phyloP scores from a whole-genome alignment of 2,329 filamentous ascomycete genomes.

The Phialophora macrospora region DNA sequence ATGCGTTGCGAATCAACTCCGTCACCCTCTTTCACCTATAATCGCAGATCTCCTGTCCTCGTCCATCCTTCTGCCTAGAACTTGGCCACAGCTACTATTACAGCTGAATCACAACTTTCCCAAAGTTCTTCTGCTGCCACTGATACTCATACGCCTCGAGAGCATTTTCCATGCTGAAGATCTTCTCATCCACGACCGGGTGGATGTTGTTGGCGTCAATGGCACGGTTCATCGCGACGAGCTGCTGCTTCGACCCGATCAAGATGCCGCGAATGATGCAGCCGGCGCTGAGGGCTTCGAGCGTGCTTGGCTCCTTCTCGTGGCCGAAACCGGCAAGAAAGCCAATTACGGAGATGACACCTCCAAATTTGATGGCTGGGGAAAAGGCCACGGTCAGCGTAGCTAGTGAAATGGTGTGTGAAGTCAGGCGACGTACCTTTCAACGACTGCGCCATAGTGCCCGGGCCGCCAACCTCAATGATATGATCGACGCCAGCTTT shows the following conservation, averaged over 20 bases:
- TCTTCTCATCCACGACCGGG: slow-evolving; percentile 63
- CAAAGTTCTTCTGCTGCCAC: slow-evolving; percentile 60
- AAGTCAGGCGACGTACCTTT: slow-evolving; percentile 38
- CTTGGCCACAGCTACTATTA: neutral
- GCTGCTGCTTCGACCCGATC: slow-evolving; percentile 61
- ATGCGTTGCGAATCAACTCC: neutral
- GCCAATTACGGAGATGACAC: slow-evolving; percentile 58
- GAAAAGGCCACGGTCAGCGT: neutral
- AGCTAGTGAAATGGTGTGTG: neutral
- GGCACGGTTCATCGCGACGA: slow-evolving; percentile 64
- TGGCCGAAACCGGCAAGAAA: slow-evolving; percentile 54
- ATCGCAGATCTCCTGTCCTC: neutral
- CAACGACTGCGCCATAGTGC: slow-evolving; percentile 63
- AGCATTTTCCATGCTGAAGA: slow-evolving; percentile 58
- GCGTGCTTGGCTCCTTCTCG: slow-evolving; percentile 54
- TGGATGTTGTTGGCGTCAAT: slow-evolving; percentile 65
- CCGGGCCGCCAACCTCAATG: slow-evolving; percentile 68
- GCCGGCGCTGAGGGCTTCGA: slow-evolving; percentile 57
- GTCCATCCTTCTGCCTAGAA: neutral
- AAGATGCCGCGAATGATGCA: slow-evolving; percentile 64
- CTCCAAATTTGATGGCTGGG: slow-evolving; percentile 53
- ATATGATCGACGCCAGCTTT: slow-evolving; percentile 65
- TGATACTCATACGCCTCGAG: slow-evolving; percentile 62
- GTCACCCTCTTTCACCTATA: neutral
- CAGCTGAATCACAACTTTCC: slow-evolving; percentile 56